Evolutionary conservation across 345 rosid genomes (phyloP).

Genomic region (Schrenkiella parvula): DNA sequence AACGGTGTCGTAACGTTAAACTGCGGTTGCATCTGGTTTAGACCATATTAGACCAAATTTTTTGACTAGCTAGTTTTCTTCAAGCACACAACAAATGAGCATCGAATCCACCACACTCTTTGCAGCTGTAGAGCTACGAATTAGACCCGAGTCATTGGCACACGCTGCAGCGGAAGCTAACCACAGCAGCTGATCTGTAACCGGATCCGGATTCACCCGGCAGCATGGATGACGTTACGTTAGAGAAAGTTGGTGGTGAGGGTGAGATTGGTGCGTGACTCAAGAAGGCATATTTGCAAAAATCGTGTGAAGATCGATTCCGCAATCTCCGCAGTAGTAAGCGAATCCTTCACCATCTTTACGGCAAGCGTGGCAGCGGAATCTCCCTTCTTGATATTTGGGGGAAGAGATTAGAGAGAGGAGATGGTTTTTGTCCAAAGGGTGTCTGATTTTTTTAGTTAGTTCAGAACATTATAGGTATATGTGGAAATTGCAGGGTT

Average conservation of each 20-base stretch:
- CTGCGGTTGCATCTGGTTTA: background rate
- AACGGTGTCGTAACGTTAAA: background rate
- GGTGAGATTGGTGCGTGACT: conserved; percentile 36
- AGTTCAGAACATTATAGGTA: conserved; percentile 40
- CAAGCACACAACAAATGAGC: conserved; percentile 45
- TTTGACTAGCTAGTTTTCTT: background rate
- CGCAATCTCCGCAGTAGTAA: conserved; percentile 40
- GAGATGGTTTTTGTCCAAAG: conserved; percentile 36
- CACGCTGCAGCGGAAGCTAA: conserved; percentile 36
- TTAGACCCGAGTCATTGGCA: conserved; percentile 33
- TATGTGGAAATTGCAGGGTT: conserved; percentile 33
- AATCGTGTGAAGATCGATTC: conserved; percentile 41
- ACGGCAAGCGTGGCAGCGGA: conserved; percentile 38
- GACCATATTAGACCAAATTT: background rate
- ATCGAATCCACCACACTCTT: conserved; percentile 37
- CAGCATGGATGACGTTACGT: conserved; percentile 24
- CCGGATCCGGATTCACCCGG: background rate
- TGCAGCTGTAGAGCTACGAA: conserved; percentile 47
- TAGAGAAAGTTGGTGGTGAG: conserved; percentile 44
- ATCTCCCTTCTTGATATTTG: conserved; percentile 31
- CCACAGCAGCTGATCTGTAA: conserved; percentile 19
- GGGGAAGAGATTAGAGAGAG: conserved; percentile 36
- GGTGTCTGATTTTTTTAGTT: conserved; percentile 44
- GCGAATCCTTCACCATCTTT: conserved; percentile 44
- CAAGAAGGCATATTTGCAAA: conserved; percentile 44